Percentiles rank a stretch among this genome's conserved stretches.
Evolutionary conservation across 2,329 filamentous ascomycete genomes (phyloP).

Genomic region (Alternaria burnsii): DNA sequence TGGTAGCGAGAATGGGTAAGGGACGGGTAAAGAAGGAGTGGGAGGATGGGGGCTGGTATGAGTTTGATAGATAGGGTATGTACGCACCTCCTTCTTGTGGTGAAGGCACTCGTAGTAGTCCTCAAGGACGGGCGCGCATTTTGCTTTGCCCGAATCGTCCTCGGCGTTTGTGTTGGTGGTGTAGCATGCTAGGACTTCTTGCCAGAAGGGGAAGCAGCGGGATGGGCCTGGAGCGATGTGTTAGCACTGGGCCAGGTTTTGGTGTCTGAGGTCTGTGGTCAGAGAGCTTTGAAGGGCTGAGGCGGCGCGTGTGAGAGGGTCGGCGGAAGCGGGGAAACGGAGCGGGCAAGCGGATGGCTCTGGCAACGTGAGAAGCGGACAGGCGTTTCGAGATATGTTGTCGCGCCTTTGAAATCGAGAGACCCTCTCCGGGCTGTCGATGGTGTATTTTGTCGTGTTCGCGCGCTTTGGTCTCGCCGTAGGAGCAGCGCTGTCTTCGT

Average conservation of each 20-base stretch:
- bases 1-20: neutral
- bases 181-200: conserved; percentile 98
- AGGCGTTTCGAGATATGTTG: neutral
- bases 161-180: conserved; percentile 88
- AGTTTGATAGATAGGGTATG: too few relatives aligned
- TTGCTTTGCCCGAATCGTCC: conserved; percentile 81
- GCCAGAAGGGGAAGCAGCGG: conserved; percentile 99
- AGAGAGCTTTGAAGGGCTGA: neutral
- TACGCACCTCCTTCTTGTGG: conserved; percentile 94
- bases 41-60: neutral
- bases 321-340: neutral
- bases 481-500: neutral
- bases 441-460: neutral
- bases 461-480: neutral
- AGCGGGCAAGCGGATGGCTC: neutral
- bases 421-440: neutral
- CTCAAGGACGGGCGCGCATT: conserved; percentile 84
- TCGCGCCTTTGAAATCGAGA: too few relatives aligned
- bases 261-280: too few relatives aligned
- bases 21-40: too few relatives aligned
- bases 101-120: conserved; percentile 99
- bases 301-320: too few relatives aligned
- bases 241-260: neutral
- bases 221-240: conserved; percentile 62
- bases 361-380: too few relatives aligned